phyloP scores from a whole-genome alignment of 2,329 filamentous ascomycete genomes.

The Phialophora macrospora region DNA sequence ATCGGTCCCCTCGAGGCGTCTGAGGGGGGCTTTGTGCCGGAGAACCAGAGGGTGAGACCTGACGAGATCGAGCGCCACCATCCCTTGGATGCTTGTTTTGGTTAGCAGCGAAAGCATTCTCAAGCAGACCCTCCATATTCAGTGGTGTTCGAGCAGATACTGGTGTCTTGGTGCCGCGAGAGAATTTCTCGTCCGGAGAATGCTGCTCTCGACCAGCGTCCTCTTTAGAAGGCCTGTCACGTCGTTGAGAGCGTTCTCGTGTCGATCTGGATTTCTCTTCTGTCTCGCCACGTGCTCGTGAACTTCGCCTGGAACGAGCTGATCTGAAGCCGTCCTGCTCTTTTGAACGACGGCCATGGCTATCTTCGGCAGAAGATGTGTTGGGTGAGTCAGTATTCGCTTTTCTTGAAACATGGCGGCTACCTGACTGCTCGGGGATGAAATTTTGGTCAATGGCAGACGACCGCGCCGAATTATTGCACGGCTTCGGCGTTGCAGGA shows the following conservation, averaged over 20 bases:
- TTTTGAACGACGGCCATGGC: constrained; percentile 13
- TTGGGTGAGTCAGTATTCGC: constrained; percentile 35
- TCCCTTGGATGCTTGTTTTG: constrained; percentile 27
- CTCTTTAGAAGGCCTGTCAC: constrained; percentile 20
- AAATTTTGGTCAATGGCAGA: constrained; percentile 19
- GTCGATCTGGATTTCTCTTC: constrained; percentile 11
- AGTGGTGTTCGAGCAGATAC: constrained; percentile 30
- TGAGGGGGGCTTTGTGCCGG: constrained; percentile 40
- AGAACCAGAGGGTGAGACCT: constrained; percentile 38
- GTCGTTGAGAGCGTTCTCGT: constrained; percentile 19
- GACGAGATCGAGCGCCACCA: constrained; percentile 25
- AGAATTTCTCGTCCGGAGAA: constrained; percentile 15
- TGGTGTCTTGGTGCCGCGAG: constrained; percentile 22
- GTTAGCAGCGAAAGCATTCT: constrained; percentile 34
- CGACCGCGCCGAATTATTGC: constrained; percentile 24
- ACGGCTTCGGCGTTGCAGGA: constrained; percentile 34
- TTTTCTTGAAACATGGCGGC: constrained; percentile 14
- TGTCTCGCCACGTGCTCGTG: constrained; percentile 16
- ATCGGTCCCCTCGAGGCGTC: constrained; percentile 33
- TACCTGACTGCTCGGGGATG: constrained; percentile 9
- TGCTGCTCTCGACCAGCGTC: constrained; percentile 15
- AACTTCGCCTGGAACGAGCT: constrained; percentile 25
- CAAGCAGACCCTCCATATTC: constrained; percentile 36
- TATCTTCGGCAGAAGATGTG: constrained; percentile 38
- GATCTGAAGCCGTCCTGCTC: constrained; percentile 26